Conservation (phyloP, 148 eudicot species). For the Rhododendron ferrugineum region DNA sequence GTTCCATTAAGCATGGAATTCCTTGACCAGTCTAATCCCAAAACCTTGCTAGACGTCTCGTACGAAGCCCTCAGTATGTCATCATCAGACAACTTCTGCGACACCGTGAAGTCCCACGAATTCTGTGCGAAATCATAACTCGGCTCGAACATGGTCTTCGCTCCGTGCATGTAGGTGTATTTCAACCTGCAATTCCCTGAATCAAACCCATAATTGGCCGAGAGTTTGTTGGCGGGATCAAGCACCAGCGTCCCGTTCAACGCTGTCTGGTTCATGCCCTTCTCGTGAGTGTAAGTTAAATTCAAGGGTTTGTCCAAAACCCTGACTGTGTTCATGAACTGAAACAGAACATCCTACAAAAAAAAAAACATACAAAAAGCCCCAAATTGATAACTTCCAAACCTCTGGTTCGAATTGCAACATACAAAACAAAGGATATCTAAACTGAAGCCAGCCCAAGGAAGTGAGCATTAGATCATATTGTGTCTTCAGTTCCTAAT, state of each 20-base stretch:
- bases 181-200: conserved; percentile 42
- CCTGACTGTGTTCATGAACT: conserved; percentile 45
- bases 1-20: conserved; percentile 29
- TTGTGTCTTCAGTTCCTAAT: neutral
- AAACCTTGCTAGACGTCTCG: conserved; percentile 32
- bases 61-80: conserved; percentile 48
- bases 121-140: conserved; percentile 49
- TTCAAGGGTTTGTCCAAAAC: conserved; percentile 44
- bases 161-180: conserved; percentile 37
- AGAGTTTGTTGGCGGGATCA: conserved; percentile 41
- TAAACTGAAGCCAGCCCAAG: neutral
- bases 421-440: neutral
- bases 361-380: neutral
- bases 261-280: conserved; percentile 26
- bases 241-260: conserved; percentile 45
- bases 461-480: neutral
- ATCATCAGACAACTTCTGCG: conserved; percentile 33
- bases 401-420: neutral
- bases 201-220: conserved; percentile 39
- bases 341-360: conserved; percentile 51
- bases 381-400: neutral
- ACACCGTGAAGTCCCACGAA: conserved; percentile 49
- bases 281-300: conserved; percentile 43
- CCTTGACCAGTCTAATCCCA: conserved; percentile 45
- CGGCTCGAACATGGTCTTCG: conserved; percentile 40